These are phyloP conservation scores for Tylopilus vinaceipallidus DNA, from an alignment of 768 basidiomycete genomes.

Conservation along the genomic window DNA sequence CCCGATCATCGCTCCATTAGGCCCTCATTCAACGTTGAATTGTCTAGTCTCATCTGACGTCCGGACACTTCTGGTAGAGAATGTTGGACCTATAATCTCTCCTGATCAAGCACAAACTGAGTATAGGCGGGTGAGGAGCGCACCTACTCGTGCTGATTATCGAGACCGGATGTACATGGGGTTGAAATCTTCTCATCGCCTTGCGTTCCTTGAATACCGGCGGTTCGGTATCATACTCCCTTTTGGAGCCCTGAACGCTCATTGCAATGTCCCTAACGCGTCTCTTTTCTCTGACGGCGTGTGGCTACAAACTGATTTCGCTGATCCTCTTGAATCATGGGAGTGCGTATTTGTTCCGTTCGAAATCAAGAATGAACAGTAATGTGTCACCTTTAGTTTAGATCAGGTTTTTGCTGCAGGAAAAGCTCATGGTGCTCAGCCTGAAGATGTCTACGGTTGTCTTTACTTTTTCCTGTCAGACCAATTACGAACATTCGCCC, in stretches of 20 bases:
- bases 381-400: slow-evolving; percentile 29
- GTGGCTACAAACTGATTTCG: slow-evolving; percentile 42
- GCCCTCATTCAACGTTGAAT: slow-evolving; percentile 14
- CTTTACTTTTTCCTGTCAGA: slow-evolving; percentile 46
- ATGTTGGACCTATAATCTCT: slow-evolving; percentile 17
- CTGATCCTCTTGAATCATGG: slow-evolving; percentile 51
- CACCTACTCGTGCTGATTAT: slow-evolving; percentile 39
- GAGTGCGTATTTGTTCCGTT: slow-evolving; percentile 33
- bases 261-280: slow-evolving; percentile 43
- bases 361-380: neutral
- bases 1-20: slow-evolving; percentile 11
- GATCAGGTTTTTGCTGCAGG: slow-evolving; percentile 40
- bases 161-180: slow-evolving; percentile 40
- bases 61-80: slow-evolving; percentile 14
- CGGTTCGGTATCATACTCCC: slow-evolving; percentile 46
- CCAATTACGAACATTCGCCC: slow-evolving; percentile 37
- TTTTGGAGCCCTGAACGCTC: slow-evolving; percentile 41
- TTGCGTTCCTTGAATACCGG: slow-evolving; percentile 40
- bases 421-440: slow-evolving; percentile 35
- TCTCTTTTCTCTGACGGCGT: slow-evolving; percentile 46
- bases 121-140: slow-evolving; percentile 33
- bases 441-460: slow-evolving; percentile 49
- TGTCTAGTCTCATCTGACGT: slow-evolving; percentile 10
- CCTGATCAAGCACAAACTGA: slow-evolving; percentile 28
- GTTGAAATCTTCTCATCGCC: slow-evolving; percentile 44